Conservation (phyloP, 2,329 filamentous ascomycete species). For the Exophiala calicioides region DNA sequence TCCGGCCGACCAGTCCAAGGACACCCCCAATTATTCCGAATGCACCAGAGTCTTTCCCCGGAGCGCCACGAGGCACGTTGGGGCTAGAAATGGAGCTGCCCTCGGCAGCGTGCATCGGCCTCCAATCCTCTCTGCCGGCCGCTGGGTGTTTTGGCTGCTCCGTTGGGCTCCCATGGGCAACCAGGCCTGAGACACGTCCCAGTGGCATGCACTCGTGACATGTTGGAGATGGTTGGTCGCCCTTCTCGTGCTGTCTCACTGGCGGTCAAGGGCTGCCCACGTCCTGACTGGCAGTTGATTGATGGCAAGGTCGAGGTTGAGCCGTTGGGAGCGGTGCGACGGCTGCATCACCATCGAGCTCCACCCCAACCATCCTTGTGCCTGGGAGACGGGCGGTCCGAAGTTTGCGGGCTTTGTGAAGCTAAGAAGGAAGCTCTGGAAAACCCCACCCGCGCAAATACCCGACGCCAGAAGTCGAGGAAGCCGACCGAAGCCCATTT, state of each 20-base stretch:
- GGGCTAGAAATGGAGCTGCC: neutral
- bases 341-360: neutral
- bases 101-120: no score
- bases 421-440: neutral
- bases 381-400: slow-evolving; percentile 5
- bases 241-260: slow-evolving; percentile 8
- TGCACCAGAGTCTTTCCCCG: slow-evolving; percentile 25
- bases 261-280: neutral
- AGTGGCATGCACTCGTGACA: slow-evolving; percentile 14
- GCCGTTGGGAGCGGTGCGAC: neutral
- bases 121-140: neutral
- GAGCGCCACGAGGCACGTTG: slow-evolving; percentile 19
- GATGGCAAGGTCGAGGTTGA: slow-evolving; percentile 12
- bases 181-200: slow-evolving; percentile 13
- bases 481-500: neutral
- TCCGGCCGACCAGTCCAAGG: slow-evolving; percentile 13
- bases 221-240: slow-evolving; percentile 21
- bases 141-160: slow-evolving; percentile 1
- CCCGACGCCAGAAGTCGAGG: slow-evolving; percentile 5
- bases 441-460: neutral
- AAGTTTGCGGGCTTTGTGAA: no score
- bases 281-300: slow-evolving; percentile 13
- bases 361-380: neutral
- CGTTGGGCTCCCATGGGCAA: no score
- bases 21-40: slow-evolving; percentile 8